A percentile compares a stretch with the other conserved stretches of the same genome.
Evolutionary conservation across 2,329 filamentous ascomycete species (phyloP).

Genomic region (Colletotrichum kahawae): DNA sequence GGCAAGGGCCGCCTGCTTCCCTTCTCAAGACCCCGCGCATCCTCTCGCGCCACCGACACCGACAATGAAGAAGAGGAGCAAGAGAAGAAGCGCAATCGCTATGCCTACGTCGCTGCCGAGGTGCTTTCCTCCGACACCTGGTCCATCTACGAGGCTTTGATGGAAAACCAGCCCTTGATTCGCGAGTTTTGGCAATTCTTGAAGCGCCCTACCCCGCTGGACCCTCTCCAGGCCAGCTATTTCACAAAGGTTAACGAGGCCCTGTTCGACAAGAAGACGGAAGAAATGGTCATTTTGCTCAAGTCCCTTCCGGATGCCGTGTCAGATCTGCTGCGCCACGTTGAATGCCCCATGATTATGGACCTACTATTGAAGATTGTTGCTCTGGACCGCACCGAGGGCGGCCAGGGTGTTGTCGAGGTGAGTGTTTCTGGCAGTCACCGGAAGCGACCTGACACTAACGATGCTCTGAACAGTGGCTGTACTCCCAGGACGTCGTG

Average conservation of each 20-base stretch:
- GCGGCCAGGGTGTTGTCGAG: constrained; percentile 91
- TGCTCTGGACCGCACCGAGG: constrained; percentile 90
- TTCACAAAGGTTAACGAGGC: constrained; percentile 99
- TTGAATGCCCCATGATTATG: constrained; percentile 99
- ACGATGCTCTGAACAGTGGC: constrained; percentile 67
- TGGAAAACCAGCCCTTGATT: constrained; percentile 81
- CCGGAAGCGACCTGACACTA: not conserved
- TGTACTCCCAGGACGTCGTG: constrained; percentile 87
- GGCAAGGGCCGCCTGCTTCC: constrained; percentile 46
- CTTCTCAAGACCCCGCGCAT: constrained; percentile 58
- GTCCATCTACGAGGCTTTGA: constrained; percentile 92
- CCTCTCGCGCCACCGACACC: constrained; percentile 54
- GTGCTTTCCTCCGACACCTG: constrained; percentile 93
- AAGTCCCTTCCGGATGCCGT: constrained; percentile 84
- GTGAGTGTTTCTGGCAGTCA: constrained; percentile 52
- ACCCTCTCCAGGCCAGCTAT: constrained; percentile 93
- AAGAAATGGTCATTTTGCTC: constrained; percentile 92
- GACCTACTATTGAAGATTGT: constrained; percentile 96
- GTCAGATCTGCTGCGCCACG: constrained; percentile 85
- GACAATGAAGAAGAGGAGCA: constrained; percentile 71
- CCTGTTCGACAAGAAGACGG: constrained; percentile 96
- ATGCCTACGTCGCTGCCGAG: constrained; percentile 92
- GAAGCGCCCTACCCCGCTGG: constrained; percentile 81
- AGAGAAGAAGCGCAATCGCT: constrained; percentile 91
- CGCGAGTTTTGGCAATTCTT: constrained; percentile 92